phyloP scores from a whole-genome alignment of 805 yeast species.

The Ogataea populi-albae region DNA sequence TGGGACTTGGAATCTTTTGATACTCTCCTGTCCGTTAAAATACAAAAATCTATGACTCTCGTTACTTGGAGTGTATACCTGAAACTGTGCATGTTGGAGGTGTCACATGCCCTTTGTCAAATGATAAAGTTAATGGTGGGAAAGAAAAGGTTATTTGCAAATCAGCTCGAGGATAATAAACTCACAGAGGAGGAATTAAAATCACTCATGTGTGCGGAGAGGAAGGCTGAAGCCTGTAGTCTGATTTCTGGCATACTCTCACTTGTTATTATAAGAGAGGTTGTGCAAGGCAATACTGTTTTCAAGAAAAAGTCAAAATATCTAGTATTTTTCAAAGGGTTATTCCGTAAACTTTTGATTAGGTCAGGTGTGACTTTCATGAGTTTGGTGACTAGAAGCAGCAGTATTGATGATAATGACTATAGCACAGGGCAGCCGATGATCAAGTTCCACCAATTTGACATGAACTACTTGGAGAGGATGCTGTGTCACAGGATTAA shows the following conservation, averaged over 20 bases:
- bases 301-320: constrained; percentile 7
- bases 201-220: constrained; percentile 2
- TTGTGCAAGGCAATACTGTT: constrained; percentile 6
- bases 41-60: background rate
- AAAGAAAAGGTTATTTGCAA: constrained; percentile 4
- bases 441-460: constrained; percentile 2
- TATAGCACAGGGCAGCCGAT: background rate
- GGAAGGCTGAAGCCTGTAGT: background rate
- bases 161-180: constrained; percentile 3
- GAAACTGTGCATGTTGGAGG: constrained; percentile 8
- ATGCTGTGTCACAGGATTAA: constrained; percentile 1
- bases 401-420: background rate
- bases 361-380: constrained; percentile 5
- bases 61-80: constrained; percentile 6
- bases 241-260: constrained; percentile 7
- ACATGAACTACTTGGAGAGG: constrained; percentile 5
- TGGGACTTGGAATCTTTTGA: constrained; percentile 6
- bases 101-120: constrained; percentile 6
- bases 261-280: constrained; percentile 1
- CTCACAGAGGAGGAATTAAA: constrained; percentile 5
- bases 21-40: constrained; percentile 1
- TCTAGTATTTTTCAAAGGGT: constrained; percentile 8
- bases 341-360: constrained; percentile 2
- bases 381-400: background rate
- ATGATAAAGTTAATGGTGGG: constrained; percentile 3